Conservation (phyloP, 805 yeast genomes). For the Candida hungchunana region DNA sequence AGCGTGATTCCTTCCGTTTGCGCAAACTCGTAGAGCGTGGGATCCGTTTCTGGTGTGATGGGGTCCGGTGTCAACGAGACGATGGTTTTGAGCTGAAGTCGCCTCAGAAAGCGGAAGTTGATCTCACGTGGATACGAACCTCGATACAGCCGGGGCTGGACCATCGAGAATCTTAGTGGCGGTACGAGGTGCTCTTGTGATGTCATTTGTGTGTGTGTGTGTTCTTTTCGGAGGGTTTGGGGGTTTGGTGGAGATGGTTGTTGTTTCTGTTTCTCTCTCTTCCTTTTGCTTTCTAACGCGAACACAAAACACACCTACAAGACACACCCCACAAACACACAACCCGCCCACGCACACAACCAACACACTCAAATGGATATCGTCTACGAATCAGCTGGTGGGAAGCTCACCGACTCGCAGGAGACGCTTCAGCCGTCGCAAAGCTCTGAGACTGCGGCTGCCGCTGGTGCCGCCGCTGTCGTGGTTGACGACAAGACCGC, state of each 20-base stretch:
- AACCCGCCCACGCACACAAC: background rate
- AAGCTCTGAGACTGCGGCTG: slow-evolving; percentile 14
- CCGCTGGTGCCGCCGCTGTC: slow-evolving; percentile 3
- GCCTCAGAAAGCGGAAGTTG: slow-evolving; percentile 62
- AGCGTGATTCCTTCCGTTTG: slow-evolving; percentile 47
- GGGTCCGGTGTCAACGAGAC: slow-evolving; percentile 79
- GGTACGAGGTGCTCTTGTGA: slow-evolving; percentile 42
- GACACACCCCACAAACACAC: no score
- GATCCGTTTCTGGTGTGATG: slow-evolving; percentile 50
- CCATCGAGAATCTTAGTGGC: slow-evolving; percentile 72
- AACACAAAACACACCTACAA: no score
- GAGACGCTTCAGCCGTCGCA: slow-evolving; percentile 18
- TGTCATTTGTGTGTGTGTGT: slow-evolving; percentile 2
- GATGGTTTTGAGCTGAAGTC: slow-evolving; percentile 65
- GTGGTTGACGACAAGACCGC: slow-evolving; percentile 12
- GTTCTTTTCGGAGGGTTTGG: no score
- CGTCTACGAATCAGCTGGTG: slow-evolving; percentile 17
- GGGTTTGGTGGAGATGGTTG: no score
- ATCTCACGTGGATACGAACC: slow-evolving; percentile 85
- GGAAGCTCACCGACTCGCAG: slow-evolving; percentile 17
- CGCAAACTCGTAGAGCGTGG: slow-evolving; percentile 49
- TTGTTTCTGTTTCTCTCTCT: no score
- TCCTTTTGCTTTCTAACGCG: no score
- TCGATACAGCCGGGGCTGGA: slow-evolving; percentile 67
- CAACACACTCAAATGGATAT: slow-evolving; percentile 23